Base-by-base conservation (phyloP, 768 basidiomycete species). In the Pleurotus pulmonarius region DNA sequence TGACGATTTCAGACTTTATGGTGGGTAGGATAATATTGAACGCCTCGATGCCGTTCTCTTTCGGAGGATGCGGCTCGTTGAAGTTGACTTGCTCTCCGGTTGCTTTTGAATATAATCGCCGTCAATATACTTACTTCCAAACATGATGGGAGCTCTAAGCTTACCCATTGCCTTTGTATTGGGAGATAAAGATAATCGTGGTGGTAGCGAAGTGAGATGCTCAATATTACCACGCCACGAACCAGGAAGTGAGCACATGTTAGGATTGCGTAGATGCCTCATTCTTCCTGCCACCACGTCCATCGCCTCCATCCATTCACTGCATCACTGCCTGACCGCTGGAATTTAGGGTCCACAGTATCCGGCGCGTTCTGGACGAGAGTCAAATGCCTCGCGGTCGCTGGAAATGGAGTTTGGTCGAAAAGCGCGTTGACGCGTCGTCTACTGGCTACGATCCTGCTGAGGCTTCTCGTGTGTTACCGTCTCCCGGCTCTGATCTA, bases 1-100 rank as follows among this genome's bases (percentile, higher is more conserved):
- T 81, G 57, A 83, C 44, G 62, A 91, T 84, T 65, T 82, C 84
- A n/a, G 69, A 45, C 72, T 86, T 89, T 75, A 92, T 86, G 12
- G 64, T 66, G 45, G 67, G 73, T 29, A 82, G 69, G 58, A 87
- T 73, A 51, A 68, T 56, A 40, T 78, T 75, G 74, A 90, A 91
- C 0, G 88, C 90, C 40, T 83, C 80, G 59, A 88, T 68, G 7
- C 87, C 81, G 60, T 83, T 87, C 41, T 65, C 66, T 43, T 73
- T 71, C n/a, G 90, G 90, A 4, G 69, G 2, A 66, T 92, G 88
- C 0, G 83, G 73, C 0, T 68, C 78, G 63, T 83, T 87, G 58
- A 90, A 71, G 43, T 67, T 66, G 20, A 90, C 70, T 57, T 76
- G 68, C 60, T 90, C 88, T 39, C 62, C 66, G 29, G 83, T 77